These are phyloP conservation scores for Fennellomyces sp. DNA, from an alignment of 371 early-diverging fungal species.

Conservation along the genomic window DNA sequence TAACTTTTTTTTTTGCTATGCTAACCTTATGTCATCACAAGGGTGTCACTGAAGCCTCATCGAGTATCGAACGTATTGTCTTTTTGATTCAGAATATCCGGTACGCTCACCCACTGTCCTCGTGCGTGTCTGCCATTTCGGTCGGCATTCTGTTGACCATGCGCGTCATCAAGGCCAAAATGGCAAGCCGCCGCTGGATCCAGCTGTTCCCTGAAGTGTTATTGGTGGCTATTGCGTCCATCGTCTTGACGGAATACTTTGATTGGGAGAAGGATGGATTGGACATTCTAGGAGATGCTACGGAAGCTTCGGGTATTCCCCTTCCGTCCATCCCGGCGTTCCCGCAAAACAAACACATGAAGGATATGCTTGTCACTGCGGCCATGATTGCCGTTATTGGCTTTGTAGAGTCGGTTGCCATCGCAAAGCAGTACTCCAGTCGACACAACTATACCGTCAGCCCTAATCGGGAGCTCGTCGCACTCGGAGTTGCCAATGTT, in stretches of 20 bases:
- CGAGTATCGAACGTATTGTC: slow-evolving; percentile 75
- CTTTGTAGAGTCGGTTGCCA: slow-evolving; percentile 92
- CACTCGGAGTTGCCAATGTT: slow-evolving; percentile 86
- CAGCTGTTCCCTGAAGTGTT: slow-evolving; percentile 90
- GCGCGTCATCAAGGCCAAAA: slow-evolving; percentile 62
- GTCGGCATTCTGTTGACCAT: slow-evolving; percentile 67
- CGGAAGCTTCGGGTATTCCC: slow-evolving; percentile 64
- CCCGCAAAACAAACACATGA: slow-evolving; percentile 61
- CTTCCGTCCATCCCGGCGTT: slow-evolving; percentile 61
- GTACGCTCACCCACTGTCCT: slow-evolving; percentile 67
- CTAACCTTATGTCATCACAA: background rate
- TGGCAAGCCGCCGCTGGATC: slow-evolving; percentile 50
- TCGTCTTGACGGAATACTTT: slow-evolving; percentile 61
- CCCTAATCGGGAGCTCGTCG: slow-evolving; percentile 91
- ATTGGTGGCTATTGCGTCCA: slow-evolving; percentile 73
- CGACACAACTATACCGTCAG: slow-evolving; percentile 87
- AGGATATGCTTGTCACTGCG: slow-evolving; percentile 58
- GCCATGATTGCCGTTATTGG: slow-evolving; percentile 91
- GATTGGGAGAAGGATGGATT: slow-evolving; percentile 76
- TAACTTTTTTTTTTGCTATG: background rate
- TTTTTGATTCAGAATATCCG: slow-evolving; percentile 58
- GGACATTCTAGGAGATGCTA: slow-evolving; percentile 68
- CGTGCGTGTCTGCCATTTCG: slow-evolving; percentile 68
- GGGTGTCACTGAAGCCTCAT: slow-evolving; percentile 67
- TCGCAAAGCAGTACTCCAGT: slow-evolving; percentile 87